These are phyloP conservation scores for Tinospora cordifolia DNA, from an alignment of 164 flowering plant species.

Conservation along the genomic window DNA sequence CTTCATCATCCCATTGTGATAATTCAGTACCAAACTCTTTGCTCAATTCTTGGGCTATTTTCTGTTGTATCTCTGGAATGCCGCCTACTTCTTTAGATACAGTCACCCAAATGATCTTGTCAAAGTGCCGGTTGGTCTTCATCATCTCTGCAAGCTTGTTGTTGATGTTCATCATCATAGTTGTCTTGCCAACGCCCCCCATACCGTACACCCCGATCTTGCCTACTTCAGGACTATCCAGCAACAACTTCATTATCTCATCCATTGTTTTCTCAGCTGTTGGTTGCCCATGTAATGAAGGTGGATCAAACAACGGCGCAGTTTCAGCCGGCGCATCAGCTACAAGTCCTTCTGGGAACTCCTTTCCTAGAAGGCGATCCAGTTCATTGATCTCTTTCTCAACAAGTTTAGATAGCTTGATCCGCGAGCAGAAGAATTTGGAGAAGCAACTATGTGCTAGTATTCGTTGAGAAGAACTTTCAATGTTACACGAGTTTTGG, in stretches of 20 bases:
- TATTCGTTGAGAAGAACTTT: too few species aligned
- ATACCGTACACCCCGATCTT: slow-evolving; percentile 18
- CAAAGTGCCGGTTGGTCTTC: too few species aligned
- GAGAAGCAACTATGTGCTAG: not conserved
- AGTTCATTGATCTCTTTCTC: not conserved
- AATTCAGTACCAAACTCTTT: too few species aligned
- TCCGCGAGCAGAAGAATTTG: not conserved
- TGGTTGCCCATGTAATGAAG: not conserved
- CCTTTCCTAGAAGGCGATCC: slow-evolving; percentile 4
- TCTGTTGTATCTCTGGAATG: slow-evolving; percentile 8
- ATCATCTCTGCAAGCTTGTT: not conserved
- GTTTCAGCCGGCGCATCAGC: not conserved
- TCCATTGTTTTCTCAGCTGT: slow-evolving; percentile 1
- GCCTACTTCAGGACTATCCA: not conserved
- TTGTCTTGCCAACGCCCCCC: slow-evolving; percentile 19
- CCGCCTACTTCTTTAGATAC: slow-evolving; percentile 2
- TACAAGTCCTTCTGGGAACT: not conserved
- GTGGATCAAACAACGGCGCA: not conserved
- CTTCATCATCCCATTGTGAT: too few species aligned
- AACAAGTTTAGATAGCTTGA: not conserved
- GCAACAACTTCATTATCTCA: slow-evolving; percentile 5
- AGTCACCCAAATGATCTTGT: slow-evolving; percentile 12
- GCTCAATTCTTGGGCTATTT: slow-evolving; percentile 4
- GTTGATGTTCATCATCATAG: slow-evolving; percentile 15
- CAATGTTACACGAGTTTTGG: too few species aligned